Evolutionary conservation across 257 asterid species (phyloP).

Genomic region (Nemophila menziesii): DNA sequence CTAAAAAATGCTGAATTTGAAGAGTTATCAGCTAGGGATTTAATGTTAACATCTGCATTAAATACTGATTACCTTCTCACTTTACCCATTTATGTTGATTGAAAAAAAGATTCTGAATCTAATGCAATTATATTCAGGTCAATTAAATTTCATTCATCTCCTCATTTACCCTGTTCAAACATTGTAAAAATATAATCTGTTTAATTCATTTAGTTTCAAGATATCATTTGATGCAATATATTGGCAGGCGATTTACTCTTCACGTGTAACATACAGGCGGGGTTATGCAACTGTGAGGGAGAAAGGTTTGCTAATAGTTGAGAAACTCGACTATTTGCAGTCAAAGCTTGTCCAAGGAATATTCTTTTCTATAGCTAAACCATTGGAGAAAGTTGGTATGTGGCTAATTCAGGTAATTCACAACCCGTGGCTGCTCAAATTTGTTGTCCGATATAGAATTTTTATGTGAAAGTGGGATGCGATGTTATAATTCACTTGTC

Average conservation of each 20-base stretch:
- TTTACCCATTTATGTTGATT: constrained; percentile 77
- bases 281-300: constrained; percentile 88
- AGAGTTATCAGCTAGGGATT: constrained; percentile 78
- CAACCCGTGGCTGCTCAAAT: neutral
- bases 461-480: too few species aligned
- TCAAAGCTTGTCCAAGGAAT: constrained; percentile 67
- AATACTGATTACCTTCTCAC: constrained; percentile 90
- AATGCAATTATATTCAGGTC: constrained; percentile 82
- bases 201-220: constrained; percentile 1
- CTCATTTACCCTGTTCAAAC: neutral
- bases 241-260: constrained; percentile 31
- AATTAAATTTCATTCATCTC: neutral
- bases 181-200: neutral
- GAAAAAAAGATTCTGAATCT: constrained; percentile 74
- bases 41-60: constrained; percentile 65
- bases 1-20: constrained; percentile 77
- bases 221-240: constrained; percentile 16
- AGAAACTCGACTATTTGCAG: constrained; percentile 87
- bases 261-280: constrained; percentile 48
- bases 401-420: constrained; percentile 63
- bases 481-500: too few species aligned
- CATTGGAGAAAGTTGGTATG: constrained; percentile 49
- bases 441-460: neutral
- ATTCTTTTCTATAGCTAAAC: constrained; percentile 48
- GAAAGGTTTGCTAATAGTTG: constrained; percentile 66